phyloP scores from a whole-genome alignment of 2,329 filamentous ascomycete genomes.

The Coniella vitis region DNA sequence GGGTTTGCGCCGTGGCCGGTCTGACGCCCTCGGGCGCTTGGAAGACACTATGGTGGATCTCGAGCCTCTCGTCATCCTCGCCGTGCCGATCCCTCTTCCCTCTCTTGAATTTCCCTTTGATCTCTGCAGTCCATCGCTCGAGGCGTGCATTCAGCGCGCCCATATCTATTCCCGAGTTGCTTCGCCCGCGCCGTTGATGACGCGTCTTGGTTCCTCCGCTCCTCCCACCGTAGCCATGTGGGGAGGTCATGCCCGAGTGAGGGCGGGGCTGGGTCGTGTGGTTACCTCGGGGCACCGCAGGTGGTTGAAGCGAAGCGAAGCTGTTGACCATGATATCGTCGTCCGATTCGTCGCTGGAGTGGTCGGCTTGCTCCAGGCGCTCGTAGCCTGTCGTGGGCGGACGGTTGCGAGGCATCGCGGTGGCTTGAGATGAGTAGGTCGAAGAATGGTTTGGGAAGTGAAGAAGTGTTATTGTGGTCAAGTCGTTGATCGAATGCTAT shows the following conservation, averaged over 20 bases:
- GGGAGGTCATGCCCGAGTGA: conserved; percentile 53
- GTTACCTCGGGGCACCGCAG: conserved; percentile 56
- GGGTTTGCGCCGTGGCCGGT: conserved; percentile 67
- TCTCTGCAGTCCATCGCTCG: conserved; percentile 96
- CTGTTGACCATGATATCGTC: conserved; percentile 52
- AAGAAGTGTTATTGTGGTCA: neutral
- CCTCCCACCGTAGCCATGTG: conserved; percentile 35
- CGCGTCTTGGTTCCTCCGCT: conserved; percentile 30
- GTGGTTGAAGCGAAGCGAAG: conserved; percentile 50
- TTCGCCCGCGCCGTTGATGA: conserved; percentile 43
- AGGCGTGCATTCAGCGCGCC: conserved; percentile 96
- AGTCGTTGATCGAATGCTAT: neutral
- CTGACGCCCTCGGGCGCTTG: conserved; percentile 83
- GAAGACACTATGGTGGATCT: conserved; percentile 97
- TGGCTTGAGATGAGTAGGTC: neutral
- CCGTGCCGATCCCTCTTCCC: conserved; percentile 54
- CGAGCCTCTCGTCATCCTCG: conserved; percentile 71
- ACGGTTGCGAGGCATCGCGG: conserved; percentile 57
- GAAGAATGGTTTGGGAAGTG: neutral
- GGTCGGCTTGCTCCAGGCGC: conserved; percentile 75
- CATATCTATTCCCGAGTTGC: conserved; percentile 89
- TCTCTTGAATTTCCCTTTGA: conserved; percentile 92
- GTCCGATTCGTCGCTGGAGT: conserved; percentile 65
- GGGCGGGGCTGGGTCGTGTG: conserved; percentile 55
- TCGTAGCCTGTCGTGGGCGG: conserved; percentile 78